These are phyloP conservation scores for Fusarium sp. DNA, from an alignment of 2,329 filamentous ascomycete species.

Conservation along the genomic window DNA sequence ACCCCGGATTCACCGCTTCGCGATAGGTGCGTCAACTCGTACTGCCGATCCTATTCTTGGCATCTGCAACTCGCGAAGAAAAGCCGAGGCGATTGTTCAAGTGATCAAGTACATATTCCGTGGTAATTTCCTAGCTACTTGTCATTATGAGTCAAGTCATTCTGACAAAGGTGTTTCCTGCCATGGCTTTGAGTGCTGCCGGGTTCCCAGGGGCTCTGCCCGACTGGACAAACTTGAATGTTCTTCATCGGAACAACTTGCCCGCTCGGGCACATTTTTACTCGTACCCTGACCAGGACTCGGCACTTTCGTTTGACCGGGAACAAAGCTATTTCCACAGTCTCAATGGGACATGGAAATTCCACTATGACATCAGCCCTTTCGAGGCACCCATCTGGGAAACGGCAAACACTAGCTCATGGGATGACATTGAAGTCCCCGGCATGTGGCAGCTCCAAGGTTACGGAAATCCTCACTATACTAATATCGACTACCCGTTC, in stretches of 20 bases:
- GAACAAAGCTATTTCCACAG: conserved; percentile 7
- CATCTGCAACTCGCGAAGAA: background rate
- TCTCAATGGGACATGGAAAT: conserved; percentile 32
- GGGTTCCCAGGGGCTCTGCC: conserved; percentile 25
- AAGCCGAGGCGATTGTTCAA: background rate
- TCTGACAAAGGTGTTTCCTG: background rate
- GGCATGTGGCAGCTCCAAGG: conserved; percentile 82
- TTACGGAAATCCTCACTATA: conserved; percentile 78
- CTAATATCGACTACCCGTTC: conserved; percentile 78
- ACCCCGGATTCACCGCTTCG: background rate
- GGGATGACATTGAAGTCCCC: conserved; percentile 70
- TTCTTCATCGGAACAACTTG: conserved; percentile 18
- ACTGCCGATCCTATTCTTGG: conserved; percentile 28
- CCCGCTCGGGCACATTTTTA: conserved; percentile 36
- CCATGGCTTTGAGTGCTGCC: conserved; percentile 12
- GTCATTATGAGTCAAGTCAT: background rate
- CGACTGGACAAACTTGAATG: conserved; percentile 18
- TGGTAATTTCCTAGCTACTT: background rate
- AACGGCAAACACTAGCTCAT: conserved; percentile 11
- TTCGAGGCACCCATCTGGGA: conserved; percentile 20
- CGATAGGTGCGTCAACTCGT: conserved; percentile 30
- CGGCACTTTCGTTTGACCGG: conserved; percentile 9
- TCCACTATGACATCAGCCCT: conserved; percentile 27
- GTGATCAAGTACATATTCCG: background rate
- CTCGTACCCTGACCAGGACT: conserved; percentile 15